These are phyloP conservation scores for Aureobasidium melanogenum DNA, from an alignment of 2,329 filamentous ascomycete genomes.

Conservation along the genomic window DNA sequence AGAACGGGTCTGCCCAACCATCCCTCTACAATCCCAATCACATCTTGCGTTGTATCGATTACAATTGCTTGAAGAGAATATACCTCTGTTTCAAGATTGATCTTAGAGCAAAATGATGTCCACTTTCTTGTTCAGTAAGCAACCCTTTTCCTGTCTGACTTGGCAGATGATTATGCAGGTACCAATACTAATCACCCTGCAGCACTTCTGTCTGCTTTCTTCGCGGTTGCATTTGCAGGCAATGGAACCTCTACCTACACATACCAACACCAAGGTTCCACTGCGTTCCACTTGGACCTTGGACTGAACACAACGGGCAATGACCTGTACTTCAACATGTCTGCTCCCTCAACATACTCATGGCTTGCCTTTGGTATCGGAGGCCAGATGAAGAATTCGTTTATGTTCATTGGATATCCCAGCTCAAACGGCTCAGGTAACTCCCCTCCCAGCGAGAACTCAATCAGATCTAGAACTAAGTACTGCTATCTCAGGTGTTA, in stretches of 20 bases:
- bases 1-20: background rate
- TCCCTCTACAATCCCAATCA: background rate
- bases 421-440: conserved; percentile 21
- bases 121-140: background rate
- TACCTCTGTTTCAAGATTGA: background rate
- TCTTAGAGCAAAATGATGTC: background rate
- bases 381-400: conserved; percentile 31
- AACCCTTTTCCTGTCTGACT: background rate
- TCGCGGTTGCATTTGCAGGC: background rate
- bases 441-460: too few relatives aligned
- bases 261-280: background rate
- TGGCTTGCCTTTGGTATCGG: conserved; percentile 40
- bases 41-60: background rate
- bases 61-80: background rate
- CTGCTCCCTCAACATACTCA: conserved; percentile 27
- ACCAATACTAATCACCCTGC: background rate
- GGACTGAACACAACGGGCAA: background rate
- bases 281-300: background rate
- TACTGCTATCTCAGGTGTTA: conserved; percentile 24
- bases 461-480: background rate
- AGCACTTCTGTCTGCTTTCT: background rate
- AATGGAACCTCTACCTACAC: background rate
- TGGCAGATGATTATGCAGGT: background rate
- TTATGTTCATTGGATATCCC: conserved; percentile 39
- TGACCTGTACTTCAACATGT: conserved; percentile 25